phyloP scores from a whole-genome alignment of 257 asterid species.

The Echites panduratus region DNA sequence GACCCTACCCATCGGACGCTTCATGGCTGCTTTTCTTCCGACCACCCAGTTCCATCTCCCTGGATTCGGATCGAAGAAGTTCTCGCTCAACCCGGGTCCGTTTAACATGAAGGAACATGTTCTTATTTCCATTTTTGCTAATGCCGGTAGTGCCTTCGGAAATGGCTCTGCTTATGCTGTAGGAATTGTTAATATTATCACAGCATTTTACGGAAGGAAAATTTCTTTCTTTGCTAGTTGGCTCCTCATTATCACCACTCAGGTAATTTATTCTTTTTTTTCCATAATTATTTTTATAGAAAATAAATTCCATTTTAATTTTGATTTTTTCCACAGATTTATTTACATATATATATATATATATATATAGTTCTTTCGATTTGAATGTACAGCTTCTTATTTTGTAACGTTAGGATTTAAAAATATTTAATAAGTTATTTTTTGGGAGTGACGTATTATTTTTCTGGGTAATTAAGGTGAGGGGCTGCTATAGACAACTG shows the following conservation, averaged over 20 bases:
- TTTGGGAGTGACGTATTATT: too few species aligned
- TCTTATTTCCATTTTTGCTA: conserved; percentile 64
- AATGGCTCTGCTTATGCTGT: conserved; percentile 78
- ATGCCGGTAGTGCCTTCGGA: conserved; percentile 73
- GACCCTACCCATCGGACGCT: conserved; percentile 60
- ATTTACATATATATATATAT: too few species aligned
- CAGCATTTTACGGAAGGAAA: conserved; percentile 47
- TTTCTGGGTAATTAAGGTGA: too few species aligned
- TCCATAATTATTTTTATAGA: not conserved
- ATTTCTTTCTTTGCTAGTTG: conserved; percentile 59
- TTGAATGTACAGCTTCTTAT: too few species aligned
- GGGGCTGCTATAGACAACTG: too few species aligned
- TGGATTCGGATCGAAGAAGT: conserved; percentile 37
- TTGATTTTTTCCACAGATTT: too few species aligned
- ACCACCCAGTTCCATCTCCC: conserved; percentile 35
- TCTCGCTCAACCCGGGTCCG: conserved; percentile 76
- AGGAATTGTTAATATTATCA: conserved; percentile 59
- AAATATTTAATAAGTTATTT: too few species aligned
- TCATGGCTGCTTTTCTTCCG: conserved; percentile 73
- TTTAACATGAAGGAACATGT: conserved; percentile 84
- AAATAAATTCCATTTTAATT: too few species aligned
- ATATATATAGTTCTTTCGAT: too few species aligned
- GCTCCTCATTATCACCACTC: conserved; percentile 75
- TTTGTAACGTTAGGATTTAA: too few species aligned
- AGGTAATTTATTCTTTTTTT: conserved; percentile 44